These are phyloP conservation scores for Candida pini DNA, from an alignment of 805 yeast genomes.

Conservation along the genomic window DNA sequence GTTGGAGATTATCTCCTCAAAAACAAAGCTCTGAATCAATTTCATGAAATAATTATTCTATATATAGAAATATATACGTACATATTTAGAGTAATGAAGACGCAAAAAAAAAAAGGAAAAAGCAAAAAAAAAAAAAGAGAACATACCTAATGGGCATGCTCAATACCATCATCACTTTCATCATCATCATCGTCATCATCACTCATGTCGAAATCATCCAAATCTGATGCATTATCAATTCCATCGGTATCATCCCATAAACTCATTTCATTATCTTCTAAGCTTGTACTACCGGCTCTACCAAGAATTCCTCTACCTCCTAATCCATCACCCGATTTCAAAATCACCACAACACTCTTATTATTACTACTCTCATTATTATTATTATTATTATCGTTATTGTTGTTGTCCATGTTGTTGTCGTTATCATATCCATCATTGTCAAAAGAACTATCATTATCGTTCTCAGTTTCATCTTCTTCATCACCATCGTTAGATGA, in stretches of 20 bases:
- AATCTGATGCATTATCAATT: not conserved
- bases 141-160: slow-evolving; percentile 10
- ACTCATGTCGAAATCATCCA: not conserved
- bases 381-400: slow-evolving; percentile 14
- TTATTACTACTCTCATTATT: slow-evolving; percentile 26
- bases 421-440: not conserved
- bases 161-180: slow-evolving; percentile 28
- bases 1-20: slow-evolving; percentile 40
- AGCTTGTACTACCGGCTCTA: not conserved
- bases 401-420: not conserved
- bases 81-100: not conserved
- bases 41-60: not conserved
- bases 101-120: not conserved
- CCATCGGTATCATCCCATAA: not conserved
- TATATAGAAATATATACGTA: not conserved
- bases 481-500: slow-evolving; percentile 1
- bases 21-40: too few relatives aligned
- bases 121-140: not conserved
- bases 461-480: not conserved
- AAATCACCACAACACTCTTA: not conserved
- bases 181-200: slow-evolving; percentile 12
- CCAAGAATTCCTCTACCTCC: not conserved
- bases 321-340: not conserved
- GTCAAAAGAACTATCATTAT: not conserved
- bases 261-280: not conserved